Evolutionary conservation across 225 moss, liverwort and hornwort genomes (phyloP).

Genomic region (Marchantia polymorpha): DNA sequence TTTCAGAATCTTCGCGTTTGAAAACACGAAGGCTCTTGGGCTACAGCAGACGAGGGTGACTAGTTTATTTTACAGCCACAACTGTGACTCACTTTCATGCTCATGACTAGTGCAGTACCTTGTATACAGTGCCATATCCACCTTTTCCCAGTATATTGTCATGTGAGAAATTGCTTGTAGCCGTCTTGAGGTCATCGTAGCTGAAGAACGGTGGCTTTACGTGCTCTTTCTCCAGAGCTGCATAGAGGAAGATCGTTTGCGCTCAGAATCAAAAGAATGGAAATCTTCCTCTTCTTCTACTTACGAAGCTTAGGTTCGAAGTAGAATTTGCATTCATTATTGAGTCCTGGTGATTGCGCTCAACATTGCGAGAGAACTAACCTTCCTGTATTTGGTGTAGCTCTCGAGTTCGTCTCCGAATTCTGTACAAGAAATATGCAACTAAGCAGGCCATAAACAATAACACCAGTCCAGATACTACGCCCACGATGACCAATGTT

Average conservation of each 20-base stretch:
- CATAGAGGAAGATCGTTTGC: background rate
- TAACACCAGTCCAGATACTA: background rate
- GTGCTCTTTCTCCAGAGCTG: constrained; percentile 17
- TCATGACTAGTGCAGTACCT: background rate
- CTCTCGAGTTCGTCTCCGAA: background rate
- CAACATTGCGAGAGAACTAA: background rate
- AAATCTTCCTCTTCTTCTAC: background rate
- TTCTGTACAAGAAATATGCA: background rate
- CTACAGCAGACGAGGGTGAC: no score
- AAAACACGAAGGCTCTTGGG: no score
- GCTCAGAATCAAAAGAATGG: background rate
- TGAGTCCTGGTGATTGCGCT: background rate
- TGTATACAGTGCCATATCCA: constrained; percentile 17
- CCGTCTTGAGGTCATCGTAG: constrained; percentile 5
- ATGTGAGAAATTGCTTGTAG: constrained; percentile 10
- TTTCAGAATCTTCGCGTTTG: no score
- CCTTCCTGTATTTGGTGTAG: constrained; percentile 18
- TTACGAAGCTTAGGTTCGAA: no score
- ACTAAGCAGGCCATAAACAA: background rate
- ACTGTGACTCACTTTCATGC: no score
- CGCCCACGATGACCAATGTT: background rate
- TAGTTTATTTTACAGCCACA: no score
- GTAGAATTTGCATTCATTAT: no score
- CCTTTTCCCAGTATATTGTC: constrained; percentile 7
- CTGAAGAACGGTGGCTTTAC: constrained; percentile 20